A percentile compares a stretch with the other conserved stretches of the same genome.
Evolutionary conservation across 345 rosid species (phyloP).

Genomic region (Microthlaspi erraticum): DNA sequence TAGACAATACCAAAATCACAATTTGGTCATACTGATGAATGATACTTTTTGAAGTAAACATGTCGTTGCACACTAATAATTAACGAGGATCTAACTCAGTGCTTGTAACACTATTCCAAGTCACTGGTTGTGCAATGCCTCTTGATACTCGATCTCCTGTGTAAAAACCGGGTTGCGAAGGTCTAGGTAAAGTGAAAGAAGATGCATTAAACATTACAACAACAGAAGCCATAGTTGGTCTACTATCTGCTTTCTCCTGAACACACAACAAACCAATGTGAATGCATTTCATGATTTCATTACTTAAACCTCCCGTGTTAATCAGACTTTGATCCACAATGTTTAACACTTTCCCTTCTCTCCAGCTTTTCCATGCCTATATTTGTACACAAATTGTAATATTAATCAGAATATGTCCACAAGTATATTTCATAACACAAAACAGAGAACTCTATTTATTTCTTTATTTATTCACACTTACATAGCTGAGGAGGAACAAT

Average conservation of each 20-base stretch:
- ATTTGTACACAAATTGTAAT: too few relatives aligned
- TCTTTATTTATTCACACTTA: too few relatives aligned
- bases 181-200: conserved; percentile 24
- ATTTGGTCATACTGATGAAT: too few relatives aligned
- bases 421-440: too few relatives aligned
- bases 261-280: conserved; percentile 40
- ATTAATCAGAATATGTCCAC: too few relatives aligned
- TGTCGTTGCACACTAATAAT: too few relatives aligned
- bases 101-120: too few relatives aligned
- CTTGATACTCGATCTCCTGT: not conserved
- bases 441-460: too few relatives aligned
- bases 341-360: conserved; percentile 12
- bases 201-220: conserved; percentile 32
- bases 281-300: conserved; percentile 33
- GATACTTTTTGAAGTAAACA: too few relatives aligned
- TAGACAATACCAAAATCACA: too few relatives aligned
- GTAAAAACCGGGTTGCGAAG: conserved; percentile 22
- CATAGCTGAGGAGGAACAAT: conserved; percentile 19
- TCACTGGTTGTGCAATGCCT: not conserved
- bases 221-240: conserved; percentile 40
- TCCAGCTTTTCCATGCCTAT: conserved; percentile 36
- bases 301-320: conserved; percentile 14
- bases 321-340: conserved; percentile 27
- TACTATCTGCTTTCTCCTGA: conserved; percentile 30
- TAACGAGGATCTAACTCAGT: conserved; percentile 10